phyloP scores from a whole-genome alignment of 805 yeast species.

The Saccharomycopsis javanensis region DNA sequence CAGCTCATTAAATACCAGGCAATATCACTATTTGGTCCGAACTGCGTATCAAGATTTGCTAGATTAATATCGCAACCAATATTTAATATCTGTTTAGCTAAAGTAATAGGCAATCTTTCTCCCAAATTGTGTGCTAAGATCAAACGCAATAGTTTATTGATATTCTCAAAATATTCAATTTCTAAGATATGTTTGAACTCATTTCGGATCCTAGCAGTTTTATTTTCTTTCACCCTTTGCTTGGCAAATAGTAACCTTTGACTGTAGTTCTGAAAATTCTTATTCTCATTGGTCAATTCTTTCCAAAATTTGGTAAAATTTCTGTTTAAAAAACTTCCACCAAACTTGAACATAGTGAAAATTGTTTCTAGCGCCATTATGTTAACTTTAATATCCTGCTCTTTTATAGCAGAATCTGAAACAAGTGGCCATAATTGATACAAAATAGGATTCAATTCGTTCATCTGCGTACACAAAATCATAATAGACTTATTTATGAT shows the following conservation, averaged over 20 bases:
- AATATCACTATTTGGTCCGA: slow-evolving; percentile 10
- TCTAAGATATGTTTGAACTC: slow-evolving; percentile 4
- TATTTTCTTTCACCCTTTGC: not conserved
- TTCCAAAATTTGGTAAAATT: slow-evolving; percentile 42
- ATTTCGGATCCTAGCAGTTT: not conserved
- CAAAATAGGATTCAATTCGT: slow-evolving; percentile 38
- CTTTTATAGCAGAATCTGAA: slow-evolving; percentile 9
- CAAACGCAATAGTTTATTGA: slow-evolving; percentile 5
- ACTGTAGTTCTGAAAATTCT: slow-evolving; percentile 6
- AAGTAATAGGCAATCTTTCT: not conserved
- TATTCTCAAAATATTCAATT: slow-evolving; percentile 9
- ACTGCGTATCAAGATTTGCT: not conserved
- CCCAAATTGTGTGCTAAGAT: slow-evolving; percentile 10
- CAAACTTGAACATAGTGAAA: slow-evolving; percentile 26
- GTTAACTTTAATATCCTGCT: slow-evolving; percentile 25
- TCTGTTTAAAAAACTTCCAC: slow-evolving; percentile 38
- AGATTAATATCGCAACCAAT: slow-evolving; percentile 5
- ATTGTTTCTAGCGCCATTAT: slow-evolving; percentile 25
- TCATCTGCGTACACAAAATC: slow-evolving; percentile 40
- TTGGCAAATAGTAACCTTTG: not conserved
- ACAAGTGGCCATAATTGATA: slow-evolving; percentile 47
- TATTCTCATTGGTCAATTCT: slow-evolving; percentile 7
- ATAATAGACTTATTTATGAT: slow-evolving; percentile 39
- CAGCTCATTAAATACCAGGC: slow-evolving; percentile 9
- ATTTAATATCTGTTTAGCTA: slow-evolving; percentile 6